Conservation (phyloP, 495 filamentous ascomycete genomes). For the Beverwykella pulmonaria region DNA sequence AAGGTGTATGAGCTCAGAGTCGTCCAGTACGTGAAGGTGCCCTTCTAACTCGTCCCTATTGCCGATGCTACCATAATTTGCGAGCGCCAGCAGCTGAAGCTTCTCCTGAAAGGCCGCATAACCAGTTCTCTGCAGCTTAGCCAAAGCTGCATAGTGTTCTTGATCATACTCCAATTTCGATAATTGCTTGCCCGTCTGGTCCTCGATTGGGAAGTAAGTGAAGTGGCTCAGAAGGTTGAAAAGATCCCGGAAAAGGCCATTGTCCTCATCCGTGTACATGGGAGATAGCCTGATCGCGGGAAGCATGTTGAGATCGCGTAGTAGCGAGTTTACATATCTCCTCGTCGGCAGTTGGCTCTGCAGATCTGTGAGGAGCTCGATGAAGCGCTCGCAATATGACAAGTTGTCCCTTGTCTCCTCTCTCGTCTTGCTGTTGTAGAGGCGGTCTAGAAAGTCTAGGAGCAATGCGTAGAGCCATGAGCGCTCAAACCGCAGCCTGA, state of each 20-base stretch:
- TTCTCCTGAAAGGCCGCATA: conserved; percentile 88
- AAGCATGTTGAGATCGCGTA: conserved; percentile 89
- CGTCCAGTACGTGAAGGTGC: conserved; percentile 71
- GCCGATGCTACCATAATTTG: conserved; percentile 88
- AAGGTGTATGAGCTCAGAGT: conserved; percentile 71
- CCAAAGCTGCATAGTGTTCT: conserved; percentile 72
- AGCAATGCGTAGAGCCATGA: conserved; percentile 90
- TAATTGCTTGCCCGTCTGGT: conserved; percentile 79
- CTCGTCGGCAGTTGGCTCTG: conserved; percentile 92
- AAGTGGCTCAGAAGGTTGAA: conserved; percentile 80
- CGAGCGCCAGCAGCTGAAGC: conserved; percentile 83
- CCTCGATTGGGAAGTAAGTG: conserved; percentile 84
- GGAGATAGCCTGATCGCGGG: conserved; percentile 79
- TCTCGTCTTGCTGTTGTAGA: conserved; percentile 62
- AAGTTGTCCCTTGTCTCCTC: conserved; percentile 58
- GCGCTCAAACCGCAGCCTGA: conserved; percentile 84
- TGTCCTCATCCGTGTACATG: conserved; percentile 71
- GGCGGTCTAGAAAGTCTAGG: conserved; percentile 74
- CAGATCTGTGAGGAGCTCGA: conserved; percentile 88
- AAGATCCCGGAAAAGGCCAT: conserved; percentile 81
- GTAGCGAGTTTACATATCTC: conserved; percentile 86
- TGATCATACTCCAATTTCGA: conserved; percentile 75
- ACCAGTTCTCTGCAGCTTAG: conserved; percentile 76
- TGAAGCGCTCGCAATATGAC: conserved; percentile 86
- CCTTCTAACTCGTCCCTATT: conserved; percentile 75